Conservation (phyloP, 176 grass and related monocot species). For the Raddia distichophylla region DNA sequence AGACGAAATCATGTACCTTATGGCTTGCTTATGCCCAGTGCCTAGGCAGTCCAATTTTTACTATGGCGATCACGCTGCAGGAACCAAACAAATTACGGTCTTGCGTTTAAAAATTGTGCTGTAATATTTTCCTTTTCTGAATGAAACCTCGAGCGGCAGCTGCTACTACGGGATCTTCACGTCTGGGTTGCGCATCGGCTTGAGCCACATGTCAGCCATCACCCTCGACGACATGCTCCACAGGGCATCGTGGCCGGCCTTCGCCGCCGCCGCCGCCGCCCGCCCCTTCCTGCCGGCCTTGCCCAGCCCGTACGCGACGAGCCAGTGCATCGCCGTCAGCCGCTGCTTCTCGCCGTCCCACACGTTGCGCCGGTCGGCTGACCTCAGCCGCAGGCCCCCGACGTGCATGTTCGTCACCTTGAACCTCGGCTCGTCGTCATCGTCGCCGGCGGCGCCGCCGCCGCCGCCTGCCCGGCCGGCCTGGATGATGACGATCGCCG, state of each 20-base stretch:
- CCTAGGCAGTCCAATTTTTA: background rate
- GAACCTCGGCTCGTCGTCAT: slow-evolving; percentile 65
- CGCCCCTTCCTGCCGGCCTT: slow-evolving; percentile 66
- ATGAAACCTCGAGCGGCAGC: background rate
- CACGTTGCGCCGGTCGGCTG: slow-evolving; percentile 48
- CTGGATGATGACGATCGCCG: slow-evolving; percentile 69
- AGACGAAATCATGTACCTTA: background rate
- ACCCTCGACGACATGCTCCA: slow-evolving; percentile 94
- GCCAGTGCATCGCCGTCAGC: slow-evolving; percentile 92
- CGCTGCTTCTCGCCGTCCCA: slow-evolving; percentile 90
- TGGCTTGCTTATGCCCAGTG: background rate
- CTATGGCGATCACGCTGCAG: slow-evolving; percentile 16
- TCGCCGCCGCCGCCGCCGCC: slow-evolving; percentile 23
- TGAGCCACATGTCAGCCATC: slow-evolving; percentile 98
- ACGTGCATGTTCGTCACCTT: slow-evolving; percentile 80
- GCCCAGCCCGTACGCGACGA: slow-evolving; percentile 81
- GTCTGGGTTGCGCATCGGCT: slow-evolving; percentile 81
- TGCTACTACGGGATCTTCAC: slow-evolving; percentile 61
- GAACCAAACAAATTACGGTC: slow-evolving; percentile 4
- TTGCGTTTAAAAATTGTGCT: background rate
- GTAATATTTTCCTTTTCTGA: background rate
- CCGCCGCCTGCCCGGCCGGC: slow-evolving; percentile 24
- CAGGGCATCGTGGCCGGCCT: slow-evolving; percentile 53
- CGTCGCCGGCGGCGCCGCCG: background rate
- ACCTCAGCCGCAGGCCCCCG: slow-evolving; percentile 59